These are phyloP conservation scores for Fusarium sp. DNA, from an alignment of 2,329 filamentous ascomycete species.

Conservation along the genomic window DNA sequence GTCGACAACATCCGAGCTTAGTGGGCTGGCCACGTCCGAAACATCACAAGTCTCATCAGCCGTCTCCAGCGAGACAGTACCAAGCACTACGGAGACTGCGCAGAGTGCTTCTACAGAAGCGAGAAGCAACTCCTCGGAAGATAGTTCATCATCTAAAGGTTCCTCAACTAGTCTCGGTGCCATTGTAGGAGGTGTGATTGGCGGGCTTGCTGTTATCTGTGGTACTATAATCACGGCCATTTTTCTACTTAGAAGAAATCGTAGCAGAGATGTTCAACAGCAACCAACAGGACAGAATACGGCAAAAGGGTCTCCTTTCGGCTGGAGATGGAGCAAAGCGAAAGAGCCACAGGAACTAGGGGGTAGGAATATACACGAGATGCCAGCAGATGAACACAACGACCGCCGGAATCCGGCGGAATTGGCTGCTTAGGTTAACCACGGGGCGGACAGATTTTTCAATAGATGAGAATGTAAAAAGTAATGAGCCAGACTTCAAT, in stretches of 20 bases:
- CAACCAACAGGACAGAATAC: not conserved
- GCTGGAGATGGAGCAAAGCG: not conserved
- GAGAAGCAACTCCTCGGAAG: not conserved
- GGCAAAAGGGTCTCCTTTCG: not conserved
- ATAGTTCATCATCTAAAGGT: not conserved
- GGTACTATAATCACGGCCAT: constrained; percentile 9
- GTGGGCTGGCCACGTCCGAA: constrained; percentile 5
- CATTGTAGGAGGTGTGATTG: constrained; percentile 55
- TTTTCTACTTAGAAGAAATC: constrained; percentile 19
- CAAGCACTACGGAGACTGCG: not conserved
- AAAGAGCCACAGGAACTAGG: constrained; percentile 8
- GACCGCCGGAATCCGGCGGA: constrained; percentile 1
- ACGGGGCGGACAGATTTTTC: too few relatives aligned
- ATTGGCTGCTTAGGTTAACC: not conserved
- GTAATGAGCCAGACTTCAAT: too few relatives aligned
- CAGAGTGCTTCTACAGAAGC: not conserved
- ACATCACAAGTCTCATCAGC: not conserved
- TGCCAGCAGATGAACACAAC: not conserved
- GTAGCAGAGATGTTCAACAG: not conserved
- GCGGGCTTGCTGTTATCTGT: constrained; percentile 53
- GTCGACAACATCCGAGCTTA: not conserved
- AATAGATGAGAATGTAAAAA: too few relatives aligned
- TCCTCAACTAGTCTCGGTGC: constrained; percentile 47
- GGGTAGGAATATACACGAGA: not conserved
- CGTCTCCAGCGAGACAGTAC: not conserved